Base-by-base conservation (phyloP, 2,329 filamentous ascomycete genomes). In the Claviceps digitariae region DNA sequence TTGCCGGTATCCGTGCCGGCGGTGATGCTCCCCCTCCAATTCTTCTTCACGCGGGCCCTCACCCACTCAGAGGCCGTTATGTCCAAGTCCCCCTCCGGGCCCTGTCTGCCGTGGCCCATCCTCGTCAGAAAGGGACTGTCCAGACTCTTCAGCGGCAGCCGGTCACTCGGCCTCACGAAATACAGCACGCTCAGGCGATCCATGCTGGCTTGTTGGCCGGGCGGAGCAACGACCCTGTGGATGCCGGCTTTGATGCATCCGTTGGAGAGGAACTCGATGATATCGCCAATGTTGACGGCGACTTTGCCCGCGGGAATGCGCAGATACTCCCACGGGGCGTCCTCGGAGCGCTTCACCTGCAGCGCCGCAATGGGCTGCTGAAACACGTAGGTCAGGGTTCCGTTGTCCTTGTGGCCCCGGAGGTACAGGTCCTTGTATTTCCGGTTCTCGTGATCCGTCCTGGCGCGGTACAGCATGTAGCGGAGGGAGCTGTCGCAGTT, bases 381-480 rank as follows among this genome's bases (percentile, higher is more conserved):
- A 66, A 81, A 81, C 0, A 82, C 69, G 9, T 81, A 66, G 0
- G 78, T 81, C 9, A 81, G 61, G 0, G 71, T 77, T 1, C 77
- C 77, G 40, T 79, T 70, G 57, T 82, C 78, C 0, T 77, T 80
- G 60, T 82, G 78, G 0, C 67, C 67, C 13, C 66, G 63, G 0
- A 66, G 63, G 64, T 66, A 72, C 17, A 69, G 55, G 29, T 70
- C 64, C 0, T 64, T 64, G 3, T 67, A 58, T 27, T 58, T 60
- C 10, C 57, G 45, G 61, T 76, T 77, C 31, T 73, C 70, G 17
- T 73, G 72, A 4, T 65, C 59, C 0, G 68, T 69, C 13, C 76
- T 72, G 0, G 67, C 68, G 53, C 74, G 70, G 58, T 82, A 82
- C 55, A 77, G 74, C 78, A 81, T 81, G 62, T 81, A 81, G 8